Evolutionary conservation across 2,329 filamentous ascomycete species (phyloP).

Genomic region (Trichoderma afroharzianum): DNA sequence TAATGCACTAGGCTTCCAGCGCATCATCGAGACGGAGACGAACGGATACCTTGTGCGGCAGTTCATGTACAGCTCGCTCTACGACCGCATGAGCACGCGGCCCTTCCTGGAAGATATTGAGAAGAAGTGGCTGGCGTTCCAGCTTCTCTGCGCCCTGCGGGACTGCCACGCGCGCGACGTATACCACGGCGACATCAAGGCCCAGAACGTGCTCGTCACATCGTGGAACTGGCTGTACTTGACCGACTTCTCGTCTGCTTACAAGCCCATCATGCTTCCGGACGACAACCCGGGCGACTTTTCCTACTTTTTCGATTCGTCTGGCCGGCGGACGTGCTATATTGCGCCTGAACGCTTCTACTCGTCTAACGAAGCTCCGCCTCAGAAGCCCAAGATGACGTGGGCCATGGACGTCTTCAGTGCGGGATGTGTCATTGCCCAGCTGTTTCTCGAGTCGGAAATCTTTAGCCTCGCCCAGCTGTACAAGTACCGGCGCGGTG

Average conservation of each 20-base stretch:
- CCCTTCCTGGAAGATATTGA: conserved; percentile 97
- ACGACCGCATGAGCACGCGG: conserved; percentile 92
- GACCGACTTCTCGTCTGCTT: conserved; percentile 93
- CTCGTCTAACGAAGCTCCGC: conserved; percentile 62
- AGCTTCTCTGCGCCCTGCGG: conserved; percentile 84
- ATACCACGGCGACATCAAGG: conserved; percentile 98
- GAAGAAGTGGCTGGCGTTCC: conserved; percentile 98
- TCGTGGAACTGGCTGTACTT: conserved; percentile 99
- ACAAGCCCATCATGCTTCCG: conserved; percentile 89
- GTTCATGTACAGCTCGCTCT: conserved; percentile 93
- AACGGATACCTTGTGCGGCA: conserved; percentile 93
- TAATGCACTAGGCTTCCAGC: conserved; percentile 86
- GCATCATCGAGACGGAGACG: conserved; percentile 84
- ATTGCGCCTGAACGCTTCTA: conserved; percentile 91
- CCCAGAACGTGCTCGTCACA: conserved; percentile 92
- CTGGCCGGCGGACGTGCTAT: conserved; percentile 87
- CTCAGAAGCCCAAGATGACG: conserved; percentile 56
- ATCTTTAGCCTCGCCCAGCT: conserved; percentile 98
- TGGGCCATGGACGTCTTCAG: conserved; percentile 99
- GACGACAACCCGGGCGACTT: conserved; percentile 98
- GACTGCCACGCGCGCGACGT: conserved; percentile 88
- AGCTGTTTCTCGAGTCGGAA: conserved; percentile 89
- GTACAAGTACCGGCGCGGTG: conserved; percentile 87
- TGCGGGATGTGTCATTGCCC: conserved; percentile 91
- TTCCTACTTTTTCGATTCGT: conserved; percentile 95